phyloP scores from a whole-genome alignment of 768 basidiomycete species.

The Rhodotorula babjevae region DNA sequence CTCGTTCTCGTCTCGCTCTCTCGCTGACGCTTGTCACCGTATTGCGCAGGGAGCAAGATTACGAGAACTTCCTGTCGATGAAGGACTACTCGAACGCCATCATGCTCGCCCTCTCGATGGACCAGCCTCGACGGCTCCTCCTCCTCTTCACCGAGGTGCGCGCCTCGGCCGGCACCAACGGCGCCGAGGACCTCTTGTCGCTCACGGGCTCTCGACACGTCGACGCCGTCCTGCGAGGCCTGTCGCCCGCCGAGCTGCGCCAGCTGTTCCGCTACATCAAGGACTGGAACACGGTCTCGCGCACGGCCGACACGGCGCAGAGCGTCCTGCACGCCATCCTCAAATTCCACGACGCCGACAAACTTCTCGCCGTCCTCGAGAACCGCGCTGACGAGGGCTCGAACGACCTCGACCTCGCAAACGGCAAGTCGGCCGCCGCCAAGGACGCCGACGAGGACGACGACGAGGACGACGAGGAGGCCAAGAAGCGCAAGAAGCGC shows the following conservation, averaged over 20 bases:
- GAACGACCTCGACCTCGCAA: conserved; percentile 33
- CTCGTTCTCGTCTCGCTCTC: no score
- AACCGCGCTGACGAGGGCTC: neutral
- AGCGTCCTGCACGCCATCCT: conserved; percentile 72
- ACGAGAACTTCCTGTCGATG: conserved; percentile 77
- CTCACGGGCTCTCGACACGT: conserved; percentile 68
- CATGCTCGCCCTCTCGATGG: conserved; percentile 82
- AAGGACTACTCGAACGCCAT: conserved; percentile 89
- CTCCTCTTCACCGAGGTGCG: conserved; percentile 68
- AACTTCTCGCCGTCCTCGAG: conserved; percentile 64
- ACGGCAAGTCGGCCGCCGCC: neutral
- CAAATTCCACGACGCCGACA: conserved; percentile 68
- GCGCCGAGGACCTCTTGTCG: conserved; percentile 26
- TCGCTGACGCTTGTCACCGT: neutral
- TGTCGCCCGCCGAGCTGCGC: conserved; percentile 68
- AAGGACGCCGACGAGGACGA: conserved; percentile 17
- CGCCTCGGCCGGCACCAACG: neutral
- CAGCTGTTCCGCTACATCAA: conserved; percentile 74
- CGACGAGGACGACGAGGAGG: conserved; percentile 29
- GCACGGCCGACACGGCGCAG: conserved; percentile 80
- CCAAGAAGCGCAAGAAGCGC: conserved; percentile 44
- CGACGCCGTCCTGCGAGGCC: conserved; percentile 72
- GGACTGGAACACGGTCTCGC: conserved; percentile 94
- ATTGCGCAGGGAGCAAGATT: conserved; percentile 78
- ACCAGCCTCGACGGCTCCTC: conserved; percentile 82